phyloP scores from a whole-genome alignment of 2,329 filamentous ascomycete genomes.

The Claviceps purpurea region DNA sequence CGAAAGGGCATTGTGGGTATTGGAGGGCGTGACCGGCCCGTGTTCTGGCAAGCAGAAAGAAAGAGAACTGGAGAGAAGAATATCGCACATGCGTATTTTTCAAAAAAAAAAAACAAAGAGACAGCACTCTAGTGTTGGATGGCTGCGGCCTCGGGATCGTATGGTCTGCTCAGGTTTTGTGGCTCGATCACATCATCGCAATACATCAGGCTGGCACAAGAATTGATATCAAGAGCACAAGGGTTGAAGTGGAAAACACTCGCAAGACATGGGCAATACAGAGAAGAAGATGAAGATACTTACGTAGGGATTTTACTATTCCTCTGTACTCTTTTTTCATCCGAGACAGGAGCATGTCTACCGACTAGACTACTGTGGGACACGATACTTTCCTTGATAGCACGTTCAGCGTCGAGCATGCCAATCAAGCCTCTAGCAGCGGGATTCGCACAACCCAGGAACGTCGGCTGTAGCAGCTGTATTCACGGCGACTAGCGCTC shows the following conservation, averaged over 20 bases:
- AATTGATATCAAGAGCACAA: not conserved
- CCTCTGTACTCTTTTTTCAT: slow-evolving; percentile 5
- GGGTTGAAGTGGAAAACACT: not conserved
- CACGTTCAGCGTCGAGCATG: slow-evolving; percentile 25
- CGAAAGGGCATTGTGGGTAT: not conserved
- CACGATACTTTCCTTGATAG: slow-evolving; percentile 28
- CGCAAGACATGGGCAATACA: not conserved
- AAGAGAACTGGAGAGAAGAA: not conserved
- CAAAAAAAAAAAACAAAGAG: not conserved
- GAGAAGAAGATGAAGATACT: not conserved
- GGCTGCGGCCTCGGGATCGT: not conserved
- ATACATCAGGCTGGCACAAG: not conserved
- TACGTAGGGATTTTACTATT: not conserved
- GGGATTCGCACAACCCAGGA: slow-evolving; percentile 24
- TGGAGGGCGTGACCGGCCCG: not conserved
- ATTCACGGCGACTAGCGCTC: slow-evolving; percentile 46
- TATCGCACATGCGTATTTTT: not conserved
- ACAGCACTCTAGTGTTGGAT: not conserved
- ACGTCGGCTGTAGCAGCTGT: slow-evolving; percentile 34
- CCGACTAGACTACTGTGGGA: slow-evolving; percentile 19
- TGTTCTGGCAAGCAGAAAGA: not conserved
- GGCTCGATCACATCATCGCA: not conserved
- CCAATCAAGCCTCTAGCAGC: slow-evolving; percentile 16
- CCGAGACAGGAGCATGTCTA: slow-evolving; percentile 18
- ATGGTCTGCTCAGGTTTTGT: not conserved